Evolutionary conservation across 768 basidiomycete genomes (phyloP).

Genomic region (Agaricus subrufescens): DNA sequence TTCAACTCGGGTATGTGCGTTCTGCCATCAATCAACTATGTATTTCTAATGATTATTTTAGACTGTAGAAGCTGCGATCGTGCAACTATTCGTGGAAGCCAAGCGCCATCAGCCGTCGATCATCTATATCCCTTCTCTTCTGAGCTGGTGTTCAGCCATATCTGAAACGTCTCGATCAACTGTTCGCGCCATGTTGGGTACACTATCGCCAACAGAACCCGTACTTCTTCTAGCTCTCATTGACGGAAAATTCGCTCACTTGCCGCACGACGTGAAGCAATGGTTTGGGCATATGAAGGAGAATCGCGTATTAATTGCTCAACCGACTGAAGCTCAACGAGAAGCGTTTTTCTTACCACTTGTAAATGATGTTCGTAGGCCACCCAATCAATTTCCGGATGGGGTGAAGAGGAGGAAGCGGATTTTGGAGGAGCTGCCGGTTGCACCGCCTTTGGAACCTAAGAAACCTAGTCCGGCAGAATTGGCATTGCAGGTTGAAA

Average conservation of each 20-base stretch:
- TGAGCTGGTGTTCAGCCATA: slow-evolving; percentile 81
- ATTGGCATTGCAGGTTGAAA: slow-evolving; percentile 76
- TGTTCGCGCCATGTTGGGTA: slow-evolving; percentile 86
- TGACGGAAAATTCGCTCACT: slow-evolving; percentile 63
- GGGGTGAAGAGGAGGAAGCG: slow-evolving; percentile 81
- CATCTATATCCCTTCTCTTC: slow-evolving; percentile 88
- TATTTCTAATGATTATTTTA: slow-evolving; percentile 22
- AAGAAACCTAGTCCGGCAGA: slow-evolving; percentile 78
- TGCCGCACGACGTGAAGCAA: slow-evolving; percentile 77
- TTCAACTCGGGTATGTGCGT: slow-evolving; percentile 69
- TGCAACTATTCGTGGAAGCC: slow-evolving; percentile 94
- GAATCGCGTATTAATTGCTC: slow-evolving; percentile 62
- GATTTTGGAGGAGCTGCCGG: slow-evolving; percentile 77
- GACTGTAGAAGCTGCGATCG: slow-evolving; percentile 89
- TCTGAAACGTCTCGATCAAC: slow-evolving; percentile 82
- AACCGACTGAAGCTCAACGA: slow-evolving; percentile 54
- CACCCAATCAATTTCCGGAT: slow-evolving; percentile 87
- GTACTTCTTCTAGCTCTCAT: slow-evolving; percentile 89
- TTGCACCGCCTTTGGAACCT: slow-evolving; percentile 89
- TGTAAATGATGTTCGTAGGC: slow-evolving; percentile 61
- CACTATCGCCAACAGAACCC: slow-evolving; percentile 87
- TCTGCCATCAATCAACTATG: background rate
- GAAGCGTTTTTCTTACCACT: slow-evolving; percentile 73
- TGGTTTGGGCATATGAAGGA: slow-evolving; percentile 87
- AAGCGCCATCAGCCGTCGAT: slow-evolving; percentile 96